Evolutionary conservation across 192 early-diverging fungal genomes (phyloP).

Genomic region (Chytriomyces confervae): DNA sequence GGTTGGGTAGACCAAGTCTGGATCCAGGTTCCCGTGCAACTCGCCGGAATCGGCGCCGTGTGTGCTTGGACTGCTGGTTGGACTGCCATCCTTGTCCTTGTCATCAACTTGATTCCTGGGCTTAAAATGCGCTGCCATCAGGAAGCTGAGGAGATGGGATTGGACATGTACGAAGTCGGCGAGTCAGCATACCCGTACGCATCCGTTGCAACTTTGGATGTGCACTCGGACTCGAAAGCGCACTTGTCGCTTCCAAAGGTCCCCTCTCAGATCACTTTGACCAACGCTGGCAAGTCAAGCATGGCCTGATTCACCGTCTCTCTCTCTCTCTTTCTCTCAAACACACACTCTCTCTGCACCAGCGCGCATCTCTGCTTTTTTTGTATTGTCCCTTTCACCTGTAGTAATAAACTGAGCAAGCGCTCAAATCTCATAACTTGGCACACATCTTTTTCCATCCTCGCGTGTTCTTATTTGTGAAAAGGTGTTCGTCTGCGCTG

Average conservation of each 20-base stretch:
- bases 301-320: too few relatives aligned
- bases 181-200: constrained; percentile 62
- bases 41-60: constrained; percentile 72
- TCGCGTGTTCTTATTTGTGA: too few relatives aligned
- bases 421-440: too few relatives aligned
- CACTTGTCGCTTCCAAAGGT: background rate
- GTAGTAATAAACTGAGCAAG: too few relatives aligned
- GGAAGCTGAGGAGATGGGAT: constrained; percentile 76
- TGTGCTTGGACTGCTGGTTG: constrained; percentile 79
- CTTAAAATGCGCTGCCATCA: constrained; percentile 64
- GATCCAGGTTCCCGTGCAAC: constrained; percentile 79
- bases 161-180: constrained; percentile 86
- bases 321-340: too few relatives aligned
- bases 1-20: constrained; percentile 84
- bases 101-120: constrained; percentile 77
- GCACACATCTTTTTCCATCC: too few relatives aligned
- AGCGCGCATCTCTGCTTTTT: too few relatives aligned
- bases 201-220: background rate
- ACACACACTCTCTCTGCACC: too few relatives aligned
- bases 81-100: constrained; percentile 71
- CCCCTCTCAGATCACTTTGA: background rate
- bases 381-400: too few relatives aligned
- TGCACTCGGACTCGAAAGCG: background rate
- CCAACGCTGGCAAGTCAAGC: background rate
- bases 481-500: too few relatives aligned